These are phyloP conservation scores for Pythium plurisporium DNA, from an alignment of 352 stramenopile genomes.

Conservation along the genomic window DNA sequence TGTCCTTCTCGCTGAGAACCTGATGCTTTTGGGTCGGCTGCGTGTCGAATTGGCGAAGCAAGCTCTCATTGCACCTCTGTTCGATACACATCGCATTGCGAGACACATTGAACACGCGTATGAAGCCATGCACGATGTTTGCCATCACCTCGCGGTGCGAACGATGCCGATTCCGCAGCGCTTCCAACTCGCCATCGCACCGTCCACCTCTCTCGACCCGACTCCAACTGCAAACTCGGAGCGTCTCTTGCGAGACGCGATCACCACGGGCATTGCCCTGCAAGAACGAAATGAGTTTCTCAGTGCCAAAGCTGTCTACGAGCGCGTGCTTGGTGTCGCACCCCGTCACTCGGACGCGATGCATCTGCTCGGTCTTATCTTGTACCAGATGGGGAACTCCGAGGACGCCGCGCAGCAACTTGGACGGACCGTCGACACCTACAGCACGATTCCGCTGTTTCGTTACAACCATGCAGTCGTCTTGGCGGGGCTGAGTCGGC, in stretches of 20 bases:
- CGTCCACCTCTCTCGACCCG: conserved; percentile 5
- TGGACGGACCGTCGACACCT: conserved; percentile 6
- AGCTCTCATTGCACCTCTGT: conserved; percentile 48
- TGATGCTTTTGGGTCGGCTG: conserved; percentile 19
- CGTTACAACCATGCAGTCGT: conserved; percentile 22
- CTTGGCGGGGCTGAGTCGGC: not conserved
- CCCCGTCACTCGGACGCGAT: conserved; percentile 32
- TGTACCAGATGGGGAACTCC: conserved; percentile 11
- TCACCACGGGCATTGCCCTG: conserved; percentile 24
- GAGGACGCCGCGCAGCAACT: conserved; percentile 24
- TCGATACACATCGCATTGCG: conserved; percentile 60
- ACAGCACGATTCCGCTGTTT: conserved; percentile 9
- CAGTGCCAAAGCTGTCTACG: conserved; percentile 35
- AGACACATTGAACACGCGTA: conserved; percentile 67
- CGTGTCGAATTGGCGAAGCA: conserved; percentile 30
- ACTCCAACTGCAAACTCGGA: not conserved
- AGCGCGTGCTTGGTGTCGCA: conserved; percentile 28
- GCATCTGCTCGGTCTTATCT: conserved; percentile 41
- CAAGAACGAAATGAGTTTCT: conserved; percentile 27
- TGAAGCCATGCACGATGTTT: conserved; percentile 58
- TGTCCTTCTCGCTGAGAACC: conserved; percentile 62
- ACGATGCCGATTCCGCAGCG: not conserved
- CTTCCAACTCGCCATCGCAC: conserved; percentile 46
- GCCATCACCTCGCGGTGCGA: conserved; percentile 22
- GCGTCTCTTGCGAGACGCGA: conserved; percentile 6